Evolutionary conservation across 495 filamentous ascomycete species (phyloP), one percentile per base, ranked within the genome.

Genomic region (Tuber aestivum): DNA sequence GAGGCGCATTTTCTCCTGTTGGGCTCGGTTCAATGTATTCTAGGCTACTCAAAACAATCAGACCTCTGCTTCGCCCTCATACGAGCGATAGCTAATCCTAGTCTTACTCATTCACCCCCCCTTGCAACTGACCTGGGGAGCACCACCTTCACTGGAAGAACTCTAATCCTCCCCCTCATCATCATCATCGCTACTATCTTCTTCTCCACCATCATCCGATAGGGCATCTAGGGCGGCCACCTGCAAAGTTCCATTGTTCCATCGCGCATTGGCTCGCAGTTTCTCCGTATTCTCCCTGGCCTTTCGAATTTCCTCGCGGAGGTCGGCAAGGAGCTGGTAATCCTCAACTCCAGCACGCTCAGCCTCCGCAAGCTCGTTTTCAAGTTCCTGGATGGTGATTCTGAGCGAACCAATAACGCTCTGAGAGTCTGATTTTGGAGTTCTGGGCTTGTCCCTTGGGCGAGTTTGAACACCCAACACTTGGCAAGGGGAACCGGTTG

Each of bases 271-370:
- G 32, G 37, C 40, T 9, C 50, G 76, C 16, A 77, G 21, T 41
- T 41, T 69, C 23, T 69, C 35, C 35, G 76, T 45, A 45, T 72
- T 77, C 1, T 70, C 48, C 7, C 35, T 74, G 2, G 72, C 69
- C 50, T 41, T 76, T 35, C 70, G 42, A 41, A 76, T 77, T 18
- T 76, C 68, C n/a, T 76, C 23, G 48, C 69, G 35, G 20, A 74
- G 75, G 48, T 37, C 27, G 44, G 40, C 45, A 72, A 77, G 61
- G 37, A 48, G 69, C 14, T 72, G 50, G 23, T 77, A 45, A 12
- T 68, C 41, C 5, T 41, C 69, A 7, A 56, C 35, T 23, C 35
- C 74, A 35, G 35, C 74, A 0, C 14, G 35, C 20, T 72, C 50
- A 8, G 18, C 50, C 37, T 42, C 14, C 12, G 44, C 48, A 41